Evolutionary conservation across 2,329 filamentous ascomycete species (phyloP).

Genomic region (Thielaviopsis euricoi): DNA sequence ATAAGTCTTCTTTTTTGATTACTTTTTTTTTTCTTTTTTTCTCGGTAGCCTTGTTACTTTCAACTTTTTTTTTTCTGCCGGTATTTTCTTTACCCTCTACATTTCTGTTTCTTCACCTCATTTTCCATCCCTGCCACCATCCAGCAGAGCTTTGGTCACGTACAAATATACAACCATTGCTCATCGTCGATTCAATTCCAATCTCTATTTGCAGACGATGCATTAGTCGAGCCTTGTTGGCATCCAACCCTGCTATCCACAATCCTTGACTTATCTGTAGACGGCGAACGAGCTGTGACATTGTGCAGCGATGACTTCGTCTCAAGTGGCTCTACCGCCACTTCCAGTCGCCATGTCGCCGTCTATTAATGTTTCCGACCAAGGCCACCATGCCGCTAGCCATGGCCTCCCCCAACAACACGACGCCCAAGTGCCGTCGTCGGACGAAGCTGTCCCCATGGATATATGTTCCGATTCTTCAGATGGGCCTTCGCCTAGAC

Average conservation of each 20-base stretch:
- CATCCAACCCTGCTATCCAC: neutral
- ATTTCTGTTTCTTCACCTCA: neutral
- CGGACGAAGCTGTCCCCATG: slow-evolving; percentile 9
- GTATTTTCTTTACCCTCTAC: neutral
- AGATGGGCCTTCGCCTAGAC: neutral
- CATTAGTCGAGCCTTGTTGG: neutral
- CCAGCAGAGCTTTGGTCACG: neutral
- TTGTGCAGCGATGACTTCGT: slow-evolving; percentile 12
- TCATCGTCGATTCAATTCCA: neutral
- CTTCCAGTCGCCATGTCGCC: slow-evolving; percentile 7
- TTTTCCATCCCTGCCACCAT: neutral
- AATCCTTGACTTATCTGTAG: neutral
- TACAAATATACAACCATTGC: neutral
- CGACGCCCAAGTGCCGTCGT: neutral
- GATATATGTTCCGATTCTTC: slow-evolving; percentile 8
- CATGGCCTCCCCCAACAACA: neutral
- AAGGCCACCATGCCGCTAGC: neutral
- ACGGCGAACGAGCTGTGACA: slow-evolving; percentile 11
- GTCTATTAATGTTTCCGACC: slow-evolving; percentile 2
- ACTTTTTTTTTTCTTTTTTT: slow-evolving; percentile 1
- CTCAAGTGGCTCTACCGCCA: slow-evolving; percentile 9
- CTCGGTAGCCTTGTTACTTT: neutral
- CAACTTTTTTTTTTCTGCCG: neutral
- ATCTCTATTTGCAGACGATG: neutral
- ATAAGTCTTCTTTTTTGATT: neutral